Evolutionary conservation across 2,329 filamentous ascomycete species (phyloP).

Genomic region (Byssothecium circinans): DNA sequence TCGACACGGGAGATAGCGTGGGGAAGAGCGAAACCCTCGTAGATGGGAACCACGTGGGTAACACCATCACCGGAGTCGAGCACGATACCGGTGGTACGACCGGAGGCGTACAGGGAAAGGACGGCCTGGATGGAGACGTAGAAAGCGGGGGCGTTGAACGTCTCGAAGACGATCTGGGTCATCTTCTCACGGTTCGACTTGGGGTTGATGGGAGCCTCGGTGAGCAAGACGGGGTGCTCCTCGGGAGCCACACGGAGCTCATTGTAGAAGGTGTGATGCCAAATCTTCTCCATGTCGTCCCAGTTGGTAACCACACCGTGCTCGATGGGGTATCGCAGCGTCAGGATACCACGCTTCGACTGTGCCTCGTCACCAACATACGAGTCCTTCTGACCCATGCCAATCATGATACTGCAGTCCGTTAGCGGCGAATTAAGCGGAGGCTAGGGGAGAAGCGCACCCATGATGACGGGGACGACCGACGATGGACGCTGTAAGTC

Average conservation of each 20-base stretch:
- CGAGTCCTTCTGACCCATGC: slow-evolving; percentile 99
- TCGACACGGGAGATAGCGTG: slow-evolving; percentile 99
- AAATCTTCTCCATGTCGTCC: slow-evolving; percentile 99
- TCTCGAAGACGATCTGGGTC: slow-evolving; percentile 99
- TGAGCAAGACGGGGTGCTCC: slow-evolving; percentile 99
- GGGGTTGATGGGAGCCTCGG: slow-evolving; percentile 99
- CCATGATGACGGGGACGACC: slow-evolving; percentile 99
- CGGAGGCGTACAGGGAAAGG: slow-evolving; percentile 97
- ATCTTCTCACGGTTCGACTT: slow-evolving; percentile 99
- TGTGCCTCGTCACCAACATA: slow-evolving; percentile 99
- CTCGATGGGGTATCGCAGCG: slow-evolving; percentile 99
- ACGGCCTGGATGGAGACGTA: slow-evolving; percentile 99
- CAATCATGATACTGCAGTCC: slow-evolving; percentile 92
- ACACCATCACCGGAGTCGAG: slow-evolving; percentile 99
- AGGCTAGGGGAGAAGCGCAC: slow-evolving; percentile 61
- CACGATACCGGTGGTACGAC: slow-evolving; percentile 99
- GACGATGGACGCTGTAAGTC: slow-evolving; percentile 85
- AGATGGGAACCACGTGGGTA: slow-evolving; percentile 99
- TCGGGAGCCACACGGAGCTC: slow-evolving; percentile 99
- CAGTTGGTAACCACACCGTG: slow-evolving; percentile 99
- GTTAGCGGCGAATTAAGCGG: slow-evolving; percentile 43
- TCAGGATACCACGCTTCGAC: slow-evolving; percentile 99
- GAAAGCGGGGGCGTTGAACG: slow-evolving; percentile 99
- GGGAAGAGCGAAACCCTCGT: slow-evolving; percentile 99
- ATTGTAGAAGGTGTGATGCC: slow-evolving; percentile 99